These are phyloP conservation scores for Tuber umbilicatum DNA, from an alignment of 495 filamentous ascomycete genomes.

Conservation along the genomic window DNA sequence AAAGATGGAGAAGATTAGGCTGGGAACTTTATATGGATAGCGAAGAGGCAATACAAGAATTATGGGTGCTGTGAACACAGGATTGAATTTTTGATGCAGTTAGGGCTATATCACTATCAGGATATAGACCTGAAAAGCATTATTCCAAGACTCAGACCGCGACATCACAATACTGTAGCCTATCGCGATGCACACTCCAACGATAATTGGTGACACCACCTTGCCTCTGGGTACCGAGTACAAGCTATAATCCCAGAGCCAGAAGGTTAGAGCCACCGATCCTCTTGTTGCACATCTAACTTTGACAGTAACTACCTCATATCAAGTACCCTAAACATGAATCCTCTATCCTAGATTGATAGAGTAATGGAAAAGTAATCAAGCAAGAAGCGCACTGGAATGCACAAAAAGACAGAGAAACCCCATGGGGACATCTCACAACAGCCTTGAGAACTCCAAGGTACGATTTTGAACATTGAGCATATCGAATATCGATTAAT, in stretches of 20 bases:
- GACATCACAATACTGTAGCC: too few relatives aligned
- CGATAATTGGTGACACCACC: too few relatives aligned
- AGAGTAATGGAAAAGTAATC: not conserved
- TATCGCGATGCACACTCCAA: too few relatives aligned
- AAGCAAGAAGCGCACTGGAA: not conserved
- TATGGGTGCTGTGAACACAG: too few relatives aligned
- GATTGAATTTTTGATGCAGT: too few relatives aligned
- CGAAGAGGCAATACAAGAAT: too few relatives aligned
- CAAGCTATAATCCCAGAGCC: not conserved
- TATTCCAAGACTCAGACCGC: too few relatives aligned
- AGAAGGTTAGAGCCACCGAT: not conserved
- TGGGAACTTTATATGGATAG: too few relatives aligned
- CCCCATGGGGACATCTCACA: not conserved
- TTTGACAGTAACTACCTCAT: not conserved
- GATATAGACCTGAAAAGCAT: too few relatives aligned
- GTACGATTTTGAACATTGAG: not conserved
- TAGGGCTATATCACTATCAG: too few relatives aligned
- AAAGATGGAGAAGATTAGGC: too few relatives aligned
- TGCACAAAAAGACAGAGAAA: not conserved
- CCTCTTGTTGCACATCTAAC: not conserved
- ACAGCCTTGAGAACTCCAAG: not conserved
- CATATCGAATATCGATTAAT: not conserved
- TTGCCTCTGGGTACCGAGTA: too few relatives aligned
- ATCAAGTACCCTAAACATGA: not conserved
- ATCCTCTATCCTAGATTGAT: not conserved